Base-by-base conservation (phyloP, 805 yeast genomes). In the Scheffersomyces amazonensis region DNA sequence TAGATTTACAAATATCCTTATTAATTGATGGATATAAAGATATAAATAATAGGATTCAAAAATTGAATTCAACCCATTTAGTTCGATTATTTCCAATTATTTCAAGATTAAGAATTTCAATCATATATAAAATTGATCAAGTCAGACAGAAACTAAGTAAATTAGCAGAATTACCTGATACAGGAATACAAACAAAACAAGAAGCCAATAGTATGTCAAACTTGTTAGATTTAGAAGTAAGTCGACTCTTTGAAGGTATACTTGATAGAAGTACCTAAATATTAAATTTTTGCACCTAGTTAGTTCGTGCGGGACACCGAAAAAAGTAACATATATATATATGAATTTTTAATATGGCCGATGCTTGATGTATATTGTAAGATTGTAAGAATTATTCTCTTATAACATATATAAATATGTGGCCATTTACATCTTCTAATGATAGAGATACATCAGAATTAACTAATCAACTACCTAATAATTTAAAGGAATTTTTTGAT, bases 181-280 rank as follows among this genome's bases (percentile, higher is more conserved):
- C 10, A 9, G 4, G 5, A 9, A 23, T 5, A 5, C n/a, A 6
- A 24, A 10, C 28, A 6, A 24, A 24, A n/a, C 12, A 9, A 24
- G 33, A 43, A 40, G 22, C 37, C 10, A 35, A 36, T 5, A 38
- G 32, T 19, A 29, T 48, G 17, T 25, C 46, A 32, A 52, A 58
- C 34, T 30, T 54, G 1, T 39, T 64, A 19, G 72, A 69, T 25
- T 52, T 60, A 13, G 73, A 67, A 44, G 50, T 63, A 10, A 62
- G 71, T 16, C 49, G 64, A 16, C 37, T 68, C 2, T 66, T 69
- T 37, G 71, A 69, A 44, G 73, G 73, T 0, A 41, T 64, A 9
- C 47, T 66, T 13, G 73, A 66, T 19, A 43, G 71, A 37, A 30
- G 49, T 5, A 53, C 21, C 5, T 34, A 27, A 21, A 12, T 11